phyloP scores from a whole-genome alignment of 2,329 filamentous ascomycete genomes.

The Calonectria pseudoreteaudii region DNA sequence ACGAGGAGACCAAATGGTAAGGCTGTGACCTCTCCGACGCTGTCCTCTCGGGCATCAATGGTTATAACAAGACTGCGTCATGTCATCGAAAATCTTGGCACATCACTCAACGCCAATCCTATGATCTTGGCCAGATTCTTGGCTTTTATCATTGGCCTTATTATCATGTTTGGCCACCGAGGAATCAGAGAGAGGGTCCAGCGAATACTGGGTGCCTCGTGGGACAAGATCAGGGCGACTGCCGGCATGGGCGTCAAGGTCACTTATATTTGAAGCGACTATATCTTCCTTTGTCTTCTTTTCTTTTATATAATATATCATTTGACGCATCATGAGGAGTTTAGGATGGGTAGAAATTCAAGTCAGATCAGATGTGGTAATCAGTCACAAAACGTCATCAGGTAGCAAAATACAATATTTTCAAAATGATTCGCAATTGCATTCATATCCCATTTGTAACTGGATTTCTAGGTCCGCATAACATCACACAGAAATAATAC shows the following conservation, averaged over 20 bases:
- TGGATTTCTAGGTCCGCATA: slow-evolving; percentile 25
- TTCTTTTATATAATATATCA: slow-evolving; percentile 37
- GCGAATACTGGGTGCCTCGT: slow-evolving; percentile 75
- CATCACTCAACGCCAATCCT: slow-evolving; percentile 67
- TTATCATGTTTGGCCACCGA: slow-evolving; percentile 80
- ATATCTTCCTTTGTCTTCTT: slow-evolving; percentile 13
- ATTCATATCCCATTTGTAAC: slow-evolving; percentile 24
- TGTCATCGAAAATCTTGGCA: slow-evolving; percentile 63
- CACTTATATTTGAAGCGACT: slow-evolving; percentile 80
- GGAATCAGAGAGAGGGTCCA: slow-evolving; percentile 81
- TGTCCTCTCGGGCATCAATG: slow-evolving; percentile 62
- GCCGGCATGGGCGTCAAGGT: slow-evolving; percentile 98
- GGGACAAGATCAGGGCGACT: slow-evolving; percentile 85
- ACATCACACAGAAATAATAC: slow-evolving; percentile 32
- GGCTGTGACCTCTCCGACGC: slow-evolving; percentile 48
- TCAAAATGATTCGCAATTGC: slow-evolving; percentile 9
- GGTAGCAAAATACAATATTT: slow-evolving; percentile 22
- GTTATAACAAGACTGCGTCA: slow-evolving; percentile 64
- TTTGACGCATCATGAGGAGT: slow-evolving; percentile 46
- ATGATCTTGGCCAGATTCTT: slow-evolving; percentile 71
- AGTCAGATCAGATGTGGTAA: slow-evolving; percentile 26
- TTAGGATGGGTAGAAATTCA: slow-evolving; percentile 33
- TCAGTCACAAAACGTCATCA: slow-evolving; percentile 31
- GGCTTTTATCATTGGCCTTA: slow-evolving; percentile 82
- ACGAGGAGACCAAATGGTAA: slow-evolving; percentile 45